Conservation (phyloP, 257 asterid species). For the Solanum ossicruentum region DNA sequence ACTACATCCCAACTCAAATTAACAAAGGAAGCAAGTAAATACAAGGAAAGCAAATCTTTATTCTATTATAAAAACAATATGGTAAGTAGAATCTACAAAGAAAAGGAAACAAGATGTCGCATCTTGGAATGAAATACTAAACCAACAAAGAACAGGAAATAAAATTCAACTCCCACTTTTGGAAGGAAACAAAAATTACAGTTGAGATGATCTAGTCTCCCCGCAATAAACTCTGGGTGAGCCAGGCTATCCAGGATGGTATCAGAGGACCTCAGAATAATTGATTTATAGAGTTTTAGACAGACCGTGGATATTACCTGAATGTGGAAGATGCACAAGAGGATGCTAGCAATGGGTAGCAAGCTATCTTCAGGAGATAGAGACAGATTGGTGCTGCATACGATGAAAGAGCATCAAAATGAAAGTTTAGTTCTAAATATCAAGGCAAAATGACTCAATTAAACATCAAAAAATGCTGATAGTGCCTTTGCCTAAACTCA, state of each 20-base stretch:
- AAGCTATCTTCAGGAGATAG: slow-evolving; percentile 94
- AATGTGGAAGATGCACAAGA: slow-evolving; percentile 72
- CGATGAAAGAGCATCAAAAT: background rate
- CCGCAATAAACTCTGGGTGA: background rate
- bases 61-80: background rate
- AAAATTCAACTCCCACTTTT: background rate
- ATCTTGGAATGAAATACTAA: background rate
- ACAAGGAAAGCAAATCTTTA: background rate
- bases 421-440: background rate
- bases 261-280: background rate
- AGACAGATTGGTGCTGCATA: slow-evolving; percentile 61
- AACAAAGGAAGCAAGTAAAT: background rate
- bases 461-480: background rate
- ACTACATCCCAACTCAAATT: background rate
- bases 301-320: slow-evolving; percentile 39
- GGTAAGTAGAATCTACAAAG: background rate
- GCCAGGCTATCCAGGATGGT: background rate
- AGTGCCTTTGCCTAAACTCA: background rate
- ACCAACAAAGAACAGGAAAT: background rate
- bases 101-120: background rate
- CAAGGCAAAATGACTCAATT: background rate
- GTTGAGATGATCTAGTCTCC: background rate
- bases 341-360: slow-evolving; percentile 91
- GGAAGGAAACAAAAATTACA: background rate
- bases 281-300: background rate